Percentiles rank a stretch among this genome's conserved stretches.
phyloP scores from a whole-genome alignment of 768 basidiomycete genomes.

The Pleurotus djamor region DNA sequence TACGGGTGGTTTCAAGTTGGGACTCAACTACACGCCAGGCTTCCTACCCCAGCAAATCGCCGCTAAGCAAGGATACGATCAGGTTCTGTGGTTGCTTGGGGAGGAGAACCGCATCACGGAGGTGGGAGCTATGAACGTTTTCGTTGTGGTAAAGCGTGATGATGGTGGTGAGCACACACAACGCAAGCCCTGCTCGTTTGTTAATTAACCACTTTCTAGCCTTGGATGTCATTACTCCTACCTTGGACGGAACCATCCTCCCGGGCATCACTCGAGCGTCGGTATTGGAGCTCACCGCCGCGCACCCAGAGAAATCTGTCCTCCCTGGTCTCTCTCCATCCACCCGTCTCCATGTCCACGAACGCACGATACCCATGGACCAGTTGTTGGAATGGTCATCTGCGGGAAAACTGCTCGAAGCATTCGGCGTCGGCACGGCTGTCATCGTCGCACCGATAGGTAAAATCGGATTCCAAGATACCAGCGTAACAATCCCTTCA shows the following conservation, averaged over 20 bases:
- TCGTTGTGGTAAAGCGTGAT: slow-evolving; percentile 57
- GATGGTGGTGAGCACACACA: slow-evolving; percentile 47
- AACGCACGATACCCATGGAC: slow-evolving; percentile 56
- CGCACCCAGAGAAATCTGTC: slow-evolving; percentile 45
- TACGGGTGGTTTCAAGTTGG: slow-evolving; percentile 80
- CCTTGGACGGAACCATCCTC: slow-evolving; percentile 83
- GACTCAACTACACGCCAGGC: slow-evolving; percentile 60
- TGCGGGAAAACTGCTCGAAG: slow-evolving; percentile 63
- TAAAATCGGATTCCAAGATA: slow-evolving; percentile 49
- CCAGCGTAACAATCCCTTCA: slow-evolving; percentile 47
- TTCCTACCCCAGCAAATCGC: slow-evolving; percentile 69
- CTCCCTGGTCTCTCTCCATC: slow-evolving; percentile 38
- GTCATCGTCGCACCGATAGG: slow-evolving; percentile 65
- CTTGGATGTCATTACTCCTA: slow-evolving; percentile 77
- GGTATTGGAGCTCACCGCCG: slow-evolving; percentile 59
- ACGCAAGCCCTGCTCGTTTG: neutral
- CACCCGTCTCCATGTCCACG: slow-evolving; percentile 42
- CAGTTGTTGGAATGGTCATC: slow-evolving; percentile 47
- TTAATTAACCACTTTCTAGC: slow-evolving; percentile 35
- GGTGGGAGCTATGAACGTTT: slow-evolving; percentile 82
- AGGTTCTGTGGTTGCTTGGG: slow-evolving; percentile 78
- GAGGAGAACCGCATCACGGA: slow-evolving; percentile 48
- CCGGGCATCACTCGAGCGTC: slow-evolving; percentile 91
- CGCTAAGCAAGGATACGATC: slow-evolving; percentile 65
- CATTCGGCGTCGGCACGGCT: slow-evolving; percentile 79